phyloP scores from a whole-genome alignment of 139 green algal genomes.

The Chlamydomonas sphaeroides region DNA sequence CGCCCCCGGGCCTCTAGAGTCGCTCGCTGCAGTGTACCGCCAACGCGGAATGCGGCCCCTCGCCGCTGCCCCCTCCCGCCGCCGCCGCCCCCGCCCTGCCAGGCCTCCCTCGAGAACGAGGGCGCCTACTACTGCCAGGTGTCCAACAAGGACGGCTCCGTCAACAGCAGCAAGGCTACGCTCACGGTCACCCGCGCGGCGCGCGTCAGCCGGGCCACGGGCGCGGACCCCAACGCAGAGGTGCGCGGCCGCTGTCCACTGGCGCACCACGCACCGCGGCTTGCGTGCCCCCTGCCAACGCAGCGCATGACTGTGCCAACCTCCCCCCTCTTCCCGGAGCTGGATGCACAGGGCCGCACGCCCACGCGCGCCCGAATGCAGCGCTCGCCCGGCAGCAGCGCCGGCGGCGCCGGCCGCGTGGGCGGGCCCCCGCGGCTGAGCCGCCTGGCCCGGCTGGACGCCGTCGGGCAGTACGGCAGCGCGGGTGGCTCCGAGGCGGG shows the following conservation, averaged over 20 bases:
- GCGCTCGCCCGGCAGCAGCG: not conserved
- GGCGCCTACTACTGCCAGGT: slow-evolving; percentile 48
- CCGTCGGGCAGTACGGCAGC: too few species aligned
- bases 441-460: slow-evolving; percentile 5
- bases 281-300: not conserved
- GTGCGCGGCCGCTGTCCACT: not conserved
- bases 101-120: slow-evolving; percentile 36
- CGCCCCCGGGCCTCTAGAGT: too few species aligned
- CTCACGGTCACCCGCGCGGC: slow-evolving; percentile 47
- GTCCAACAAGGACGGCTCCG: slow-evolving; percentile 63
- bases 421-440: not conserved
- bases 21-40: too few species aligned
- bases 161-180: slow-evolving; percentile 44
- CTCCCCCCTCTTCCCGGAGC: not conserved
- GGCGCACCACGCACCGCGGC: not conserved
- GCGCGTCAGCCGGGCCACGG: not conserved
- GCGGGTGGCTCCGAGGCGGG: too few species aligned
- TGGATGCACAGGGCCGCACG: not conserved
- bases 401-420: not conserved
- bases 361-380: not conserved
- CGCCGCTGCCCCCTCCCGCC: too few species aligned
- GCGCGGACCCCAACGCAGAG: not conserved
- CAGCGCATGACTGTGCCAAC: too few species aligned
- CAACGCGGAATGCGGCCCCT: too few species aligned
- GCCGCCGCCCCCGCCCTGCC: not conserved